Conservation (phyloP, 176 grass and related monocot genomes). For the Avena sativa region DNA sequence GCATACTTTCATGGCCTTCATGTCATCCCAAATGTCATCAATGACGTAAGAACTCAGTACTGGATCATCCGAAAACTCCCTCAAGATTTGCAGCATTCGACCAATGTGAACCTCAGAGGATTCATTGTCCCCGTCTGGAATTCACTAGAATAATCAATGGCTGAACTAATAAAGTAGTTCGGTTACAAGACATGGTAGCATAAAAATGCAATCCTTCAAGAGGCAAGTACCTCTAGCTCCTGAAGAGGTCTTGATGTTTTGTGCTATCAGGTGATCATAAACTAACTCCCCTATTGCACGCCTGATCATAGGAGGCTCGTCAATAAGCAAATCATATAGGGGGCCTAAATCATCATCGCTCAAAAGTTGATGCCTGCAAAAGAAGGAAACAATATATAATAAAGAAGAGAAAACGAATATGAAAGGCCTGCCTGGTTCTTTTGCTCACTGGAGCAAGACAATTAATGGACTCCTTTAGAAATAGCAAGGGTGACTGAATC, state of each 20-base stretch:
- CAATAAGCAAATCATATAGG: slow-evolving; percentile 97
- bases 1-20: slow-evolving; percentile 95
- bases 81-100: slow-evolving; percentile 90
- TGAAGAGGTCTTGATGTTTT: slow-evolving; percentile 88
- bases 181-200: slow-evolving; percentile 22
- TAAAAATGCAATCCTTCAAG: slow-evolving; percentile 20
- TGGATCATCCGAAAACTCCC: slow-evolving; percentile 95
- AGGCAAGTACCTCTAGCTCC: slow-evolving; percentile 59
- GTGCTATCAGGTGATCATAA: slow-evolving; percentile 95
- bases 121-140: slow-evolving; percentile 79
- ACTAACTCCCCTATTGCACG: slow-evolving; percentile 98
- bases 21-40: slow-evolving; percentile 99
- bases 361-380: slow-evolving; percentile 94
- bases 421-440: background rate
- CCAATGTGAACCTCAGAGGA: slow-evolving; percentile 89
- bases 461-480: slow-evolving; percentile 7
- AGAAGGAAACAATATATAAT: slow-evolving; percentile 2
- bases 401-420: background rate
- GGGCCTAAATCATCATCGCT: slow-evolving; percentile 96
- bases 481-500: slow-evolving; percentile 14
- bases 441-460: slow-evolving; percentile 16
- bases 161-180: slow-evolving; percentile 36
- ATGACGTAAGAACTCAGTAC: slow-evolving; percentile 94
- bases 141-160: slow-evolving; percentile 32
- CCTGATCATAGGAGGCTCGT: slow-evolving; percentile 97